Conservation (phyloP, 805 yeast genomes). For the Nakazawaea ernobii region DNA sequence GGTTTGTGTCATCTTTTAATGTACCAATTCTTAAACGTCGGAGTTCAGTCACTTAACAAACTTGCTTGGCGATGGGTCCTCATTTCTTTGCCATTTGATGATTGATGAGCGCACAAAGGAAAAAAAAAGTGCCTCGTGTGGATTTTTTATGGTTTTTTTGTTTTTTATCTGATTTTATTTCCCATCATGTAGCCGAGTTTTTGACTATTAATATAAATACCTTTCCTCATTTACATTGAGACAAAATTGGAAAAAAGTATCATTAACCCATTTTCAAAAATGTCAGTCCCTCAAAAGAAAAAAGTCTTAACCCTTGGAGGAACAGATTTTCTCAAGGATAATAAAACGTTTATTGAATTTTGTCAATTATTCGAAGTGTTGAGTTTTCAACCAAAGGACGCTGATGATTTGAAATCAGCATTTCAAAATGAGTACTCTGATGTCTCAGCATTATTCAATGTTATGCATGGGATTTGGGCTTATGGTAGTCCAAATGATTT, state of each 20-base stretch:
- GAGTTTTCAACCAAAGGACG: slow-evolving; percentile 25
- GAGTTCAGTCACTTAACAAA: no score
- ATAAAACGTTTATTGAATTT: slow-evolving; percentile 29
- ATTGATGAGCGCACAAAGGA: no score
- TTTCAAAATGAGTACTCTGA: slow-evolving; percentile 28
- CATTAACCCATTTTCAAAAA: background rate
- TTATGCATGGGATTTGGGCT: slow-evolving; percentile 49
- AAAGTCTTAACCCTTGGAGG: slow-evolving; percentile 37
- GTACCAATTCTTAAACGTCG: no score
- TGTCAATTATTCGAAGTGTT: slow-evolving; percentile 29
- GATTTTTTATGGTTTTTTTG: no score
- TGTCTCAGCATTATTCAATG: slow-evolving; percentile 51
- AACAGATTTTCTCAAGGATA: background rate
- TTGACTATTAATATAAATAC: no score
- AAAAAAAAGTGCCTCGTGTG: no score
- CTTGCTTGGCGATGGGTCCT: no score
- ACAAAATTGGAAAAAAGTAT: background rate
- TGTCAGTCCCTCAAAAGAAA: slow-evolving; percentile 19
- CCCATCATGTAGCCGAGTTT: no score
- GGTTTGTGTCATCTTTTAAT: no score
- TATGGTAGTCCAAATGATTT: slow-evolving; percentile 35
- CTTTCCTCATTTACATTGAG: background rate
- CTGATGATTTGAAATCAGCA: slow-evolving; percentile 31
- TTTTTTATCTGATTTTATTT: no score
- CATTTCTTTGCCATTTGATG: no score